Evolutionary conservation across 352 stramenopile genomes (phyloP).

Genomic region (Phytophthora constricta): DNA sequence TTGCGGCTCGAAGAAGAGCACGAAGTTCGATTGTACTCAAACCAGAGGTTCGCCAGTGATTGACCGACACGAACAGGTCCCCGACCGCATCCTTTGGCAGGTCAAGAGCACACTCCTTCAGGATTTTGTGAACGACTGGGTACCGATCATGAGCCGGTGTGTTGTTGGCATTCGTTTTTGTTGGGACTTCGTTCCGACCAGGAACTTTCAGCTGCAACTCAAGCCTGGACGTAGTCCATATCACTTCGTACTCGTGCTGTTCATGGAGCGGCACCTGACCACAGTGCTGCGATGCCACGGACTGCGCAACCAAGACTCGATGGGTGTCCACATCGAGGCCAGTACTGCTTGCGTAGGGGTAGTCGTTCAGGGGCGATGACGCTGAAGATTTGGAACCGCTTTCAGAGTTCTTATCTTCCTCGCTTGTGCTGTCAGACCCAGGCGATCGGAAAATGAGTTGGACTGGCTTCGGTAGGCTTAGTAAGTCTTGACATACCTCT

Average conservation of each 20-base stretch:
- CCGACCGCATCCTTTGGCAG: slow-evolving; percentile 43
- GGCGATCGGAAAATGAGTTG: slow-evolving; percentile 56
- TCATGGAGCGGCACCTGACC: slow-evolving; percentile 8
- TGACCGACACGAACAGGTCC: slow-evolving; percentile 47
- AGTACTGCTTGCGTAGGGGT: background rate
- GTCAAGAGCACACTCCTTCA: slow-evolving; percentile 41
- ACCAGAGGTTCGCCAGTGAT: slow-evolving; percentile 36
- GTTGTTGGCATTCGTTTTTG: background rate
- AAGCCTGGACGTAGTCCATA: slow-evolving; percentile 35
- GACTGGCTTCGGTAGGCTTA: slow-evolving; percentile 50
- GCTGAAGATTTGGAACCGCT: slow-evolving; percentile 4
- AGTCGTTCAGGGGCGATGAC: slow-evolving; percentile 2
- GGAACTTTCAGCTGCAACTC: slow-evolving; percentile 38
- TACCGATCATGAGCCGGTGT: slow-evolving; percentile 11
- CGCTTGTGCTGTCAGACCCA: slow-evolving; percentile 11
- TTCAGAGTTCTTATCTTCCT: slow-evolving; percentile 21
- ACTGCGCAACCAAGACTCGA: slow-evolving; percentile 3
- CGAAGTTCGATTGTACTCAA: slow-evolving; percentile 36
- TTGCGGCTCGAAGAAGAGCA: slow-evolving; percentile 36
- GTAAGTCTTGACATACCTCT: slow-evolving; percentile 44
- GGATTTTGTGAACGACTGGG: slow-evolving; percentile 37
- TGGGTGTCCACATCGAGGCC: slow-evolving; percentile 18
- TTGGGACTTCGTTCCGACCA: slow-evolving; percentile 3
- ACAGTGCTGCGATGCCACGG: slow-evolving; percentile 10
- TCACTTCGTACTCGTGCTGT: slow-evolving; percentile 38